Base-by-base conservation (phyloP, 2,329 filamentous ascomycete genomes). In the Colletotrichum gloeosporioides region DNA sequence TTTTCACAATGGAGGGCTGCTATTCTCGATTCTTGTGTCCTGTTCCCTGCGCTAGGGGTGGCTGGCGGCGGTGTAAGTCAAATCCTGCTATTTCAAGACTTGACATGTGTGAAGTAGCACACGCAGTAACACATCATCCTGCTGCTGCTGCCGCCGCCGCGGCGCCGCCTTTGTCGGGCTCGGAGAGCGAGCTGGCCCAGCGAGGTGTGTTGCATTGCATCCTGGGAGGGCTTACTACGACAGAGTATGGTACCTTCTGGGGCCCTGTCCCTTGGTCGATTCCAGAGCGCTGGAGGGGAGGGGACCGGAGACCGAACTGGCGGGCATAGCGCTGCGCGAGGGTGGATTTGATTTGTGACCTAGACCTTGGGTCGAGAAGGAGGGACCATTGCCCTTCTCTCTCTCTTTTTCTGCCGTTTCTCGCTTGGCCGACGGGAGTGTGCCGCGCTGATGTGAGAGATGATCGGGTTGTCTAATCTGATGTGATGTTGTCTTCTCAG, bases 121-220 rank as follows among this genome's bases (percentile, higher is more conserved):
- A 22, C 44, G 16, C n/a, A 31, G 22, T 32, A 25, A 27, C 34
- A 64, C 31, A 22, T 36, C 55, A 18, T 36, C 65, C 29, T 34
- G n/a, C 44, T 49, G 34, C 34, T 36, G 34, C 34, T 12, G 32
- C 32, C 6, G 39, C 39, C 12, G 44, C 44, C 44, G 44, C 44
- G n/a, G n/a, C 44, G 44, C 44, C 44, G 44, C 55, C 49, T 25
- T 55, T 39, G 49, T 39, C 29, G 44, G 49, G 15, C 32, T 62
- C 27, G 53, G 66, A 39, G 39, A 62, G 69, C 34, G 36, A 64
- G 61, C 4, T 22, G 55, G 34, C 32, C 44, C 55, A 72, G 49
- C 18, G 55, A 53, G 61, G 71, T 75, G 61, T 62, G 71, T 77
- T 67, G 71, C 71, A 74, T 75, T 70, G 71, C 61, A 75, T 75